Percentiles rank a stretch among this genome's conserved stretches.
Evolutionary conservation across 1,284 basidiomycete species (phyloP).

Genomic region (Boletus sp.): DNA sequence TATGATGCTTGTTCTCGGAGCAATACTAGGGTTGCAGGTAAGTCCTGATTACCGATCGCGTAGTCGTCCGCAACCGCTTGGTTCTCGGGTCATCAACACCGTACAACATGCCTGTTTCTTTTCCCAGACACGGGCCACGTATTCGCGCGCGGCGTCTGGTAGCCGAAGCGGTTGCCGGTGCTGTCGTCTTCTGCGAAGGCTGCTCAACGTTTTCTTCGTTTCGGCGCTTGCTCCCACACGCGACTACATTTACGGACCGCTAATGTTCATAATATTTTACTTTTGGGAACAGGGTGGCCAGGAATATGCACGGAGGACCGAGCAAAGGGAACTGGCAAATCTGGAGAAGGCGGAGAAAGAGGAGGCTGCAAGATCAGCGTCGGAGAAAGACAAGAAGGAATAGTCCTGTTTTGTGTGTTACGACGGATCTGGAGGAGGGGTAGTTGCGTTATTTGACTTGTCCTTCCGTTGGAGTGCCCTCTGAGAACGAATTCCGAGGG

Average conservation of each 20-base stretch:
- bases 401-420: slow-evolving; percentile 11
- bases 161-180: slow-evolving; percentile 15
- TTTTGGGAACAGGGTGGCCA: slow-evolving; percentile 68
- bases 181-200: slow-evolving; percentile 2
- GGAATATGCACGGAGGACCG: slow-evolving; percentile 73
- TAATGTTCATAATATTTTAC: slow-evolving; percentile 11
- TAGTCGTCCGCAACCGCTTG: background rate
- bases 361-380: slow-evolving; percentile 24
- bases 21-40: slow-evolving; percentile 71
- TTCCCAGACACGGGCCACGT: slow-evolving; percentile 9
- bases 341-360: slow-evolving; percentile 34
- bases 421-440: slow-evolving; percentile 6
- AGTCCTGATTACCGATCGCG: slow-evolving; percentile 21
- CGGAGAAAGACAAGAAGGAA: slow-evolving; percentile 43
- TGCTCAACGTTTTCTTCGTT: slow-evolving; percentile 6
- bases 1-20: slow-evolving; percentile 61
- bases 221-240: slow-evolving; percentile 8
- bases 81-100: slow-evolving; percentile 2
- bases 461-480: background rate
- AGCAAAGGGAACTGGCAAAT: slow-evolving; percentile 55
- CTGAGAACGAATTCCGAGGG: background rate
- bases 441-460: slow-evolving; percentile 3
- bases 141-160: slow-evolving; percentile 11
- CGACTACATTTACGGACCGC: slow-evolving; percentile 16
- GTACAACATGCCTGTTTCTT: slow-evolving; percentile 2